phyloP scores from a whole-genome alignment of 352 stramenopile species.

The Pythium phragmiticola region DNA sequence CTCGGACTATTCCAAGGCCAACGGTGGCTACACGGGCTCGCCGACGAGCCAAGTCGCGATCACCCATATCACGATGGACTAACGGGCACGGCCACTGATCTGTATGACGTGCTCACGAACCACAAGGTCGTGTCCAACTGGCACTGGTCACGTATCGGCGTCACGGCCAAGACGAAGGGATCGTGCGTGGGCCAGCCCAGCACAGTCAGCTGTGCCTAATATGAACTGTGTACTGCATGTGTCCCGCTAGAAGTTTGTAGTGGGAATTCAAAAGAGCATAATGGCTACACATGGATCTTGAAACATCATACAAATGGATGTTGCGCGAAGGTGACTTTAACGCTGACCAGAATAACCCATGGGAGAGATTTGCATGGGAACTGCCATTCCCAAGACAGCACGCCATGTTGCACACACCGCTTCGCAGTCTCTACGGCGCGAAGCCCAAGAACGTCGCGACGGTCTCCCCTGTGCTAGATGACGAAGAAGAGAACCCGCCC shows the following conservation, averaged over 20 bases:
- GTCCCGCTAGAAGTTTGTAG: too few species aligned
- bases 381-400: neutral
- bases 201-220: neutral
- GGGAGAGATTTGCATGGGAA: neutral
- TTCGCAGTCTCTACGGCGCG: constrained; percentile 43
- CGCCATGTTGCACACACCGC: constrained; percentile 36
- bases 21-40: constrained; percentile 29
- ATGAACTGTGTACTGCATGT: neutral
- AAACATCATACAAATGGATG: neutral
- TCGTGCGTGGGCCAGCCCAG: constrained; percentile 1
- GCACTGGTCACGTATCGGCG: constrained; percentile 13
- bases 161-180: neutral
- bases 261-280: neutral
- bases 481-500: constrained; percentile 30
- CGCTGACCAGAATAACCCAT: constrained; percentile 1
- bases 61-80: constrained; percentile 1
- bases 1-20: constrained; percentile 37
- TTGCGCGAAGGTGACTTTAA: neutral
- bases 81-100: constrained; percentile 12
- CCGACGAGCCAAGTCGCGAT: constrained; percentile 6
- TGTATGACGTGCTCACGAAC: constrained; percentile 19
- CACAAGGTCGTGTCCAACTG: constrained; percentile 17
- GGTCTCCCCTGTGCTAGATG: constrained; percentile 50
- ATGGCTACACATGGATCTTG: constrained; percentile 11
- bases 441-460: constrained; percentile 53